Evolutionary conservation across 352 stramenopile species (phyloP).

Genomic region (Phytophthora pluvialis): DNA sequence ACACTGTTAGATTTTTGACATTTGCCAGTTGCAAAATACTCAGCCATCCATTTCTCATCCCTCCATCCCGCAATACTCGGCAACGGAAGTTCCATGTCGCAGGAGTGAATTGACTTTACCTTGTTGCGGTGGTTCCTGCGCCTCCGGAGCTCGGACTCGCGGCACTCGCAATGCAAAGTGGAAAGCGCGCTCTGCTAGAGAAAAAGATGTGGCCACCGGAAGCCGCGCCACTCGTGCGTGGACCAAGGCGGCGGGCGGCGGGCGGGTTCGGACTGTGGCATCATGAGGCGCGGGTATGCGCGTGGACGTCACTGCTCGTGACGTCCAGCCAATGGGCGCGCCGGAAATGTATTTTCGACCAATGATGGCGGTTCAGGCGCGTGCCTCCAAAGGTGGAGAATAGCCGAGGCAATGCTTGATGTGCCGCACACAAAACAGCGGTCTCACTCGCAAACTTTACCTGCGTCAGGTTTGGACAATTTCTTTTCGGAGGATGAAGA

Average conservation of each 20-base stretch:
- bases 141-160: slow-evolving; percentile 1
- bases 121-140: neutral
- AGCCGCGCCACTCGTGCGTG: slow-evolving; percentile 17
- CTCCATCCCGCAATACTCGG: neutral
- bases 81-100: slow-evolving; percentile 2
- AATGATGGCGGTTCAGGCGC: slow-evolving; percentile 9
- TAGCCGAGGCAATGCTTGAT: slow-evolving; percentile 19
- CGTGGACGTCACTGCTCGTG: slow-evolving; percentile 13
- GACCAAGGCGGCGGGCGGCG: slow-evolving; percentile 10
- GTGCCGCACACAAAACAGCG: slow-evolving; percentile 9
- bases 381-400: slow-evolving; percentile 35
- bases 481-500: neutral
- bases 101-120: slow-evolving; percentile 13
- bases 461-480: neutral
- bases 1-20: slow-evolving; percentile 1
- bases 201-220: slow-evolving; percentile 35
- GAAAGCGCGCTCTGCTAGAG: neutral
- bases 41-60: slow-evolving; percentile 12
- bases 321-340: slow-evolving; percentile 25
- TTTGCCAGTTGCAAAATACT: neutral
- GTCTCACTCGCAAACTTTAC: neutral
- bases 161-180: slow-evolving; percentile 23
- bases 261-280: slow-evolving; percentile 34
- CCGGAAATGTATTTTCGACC: neutral
- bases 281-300: slow-evolving; percentile 14